A percentile compares a stretch with the other conserved stretches of the same genome.
phyloP scores from a whole-genome alignment of 805 yeast genomes.

The Yarrowia deformans region DNA sequence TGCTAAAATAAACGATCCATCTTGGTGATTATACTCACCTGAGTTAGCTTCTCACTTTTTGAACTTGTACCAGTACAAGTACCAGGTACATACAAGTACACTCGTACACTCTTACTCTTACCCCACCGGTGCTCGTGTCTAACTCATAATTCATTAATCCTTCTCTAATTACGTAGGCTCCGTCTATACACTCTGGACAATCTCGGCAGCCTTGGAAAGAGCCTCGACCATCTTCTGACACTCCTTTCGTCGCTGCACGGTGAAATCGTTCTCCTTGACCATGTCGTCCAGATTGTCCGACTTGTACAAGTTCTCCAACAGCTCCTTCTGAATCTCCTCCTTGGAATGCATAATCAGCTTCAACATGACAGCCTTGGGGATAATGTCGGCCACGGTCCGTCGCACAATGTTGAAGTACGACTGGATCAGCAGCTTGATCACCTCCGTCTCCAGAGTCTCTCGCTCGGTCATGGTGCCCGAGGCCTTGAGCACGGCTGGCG shows the following conservation, averaged over 20 bases:
- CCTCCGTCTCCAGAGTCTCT: constrained; percentile 96
- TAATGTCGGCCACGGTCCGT: constrained; percentile 89
- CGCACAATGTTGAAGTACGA: constrained; percentile 93
- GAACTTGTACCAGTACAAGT: no score
- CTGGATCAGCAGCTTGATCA: constrained; percentile 86
- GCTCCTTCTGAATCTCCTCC: constrained; percentile 87
- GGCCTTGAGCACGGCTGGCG: constrained; percentile 93
- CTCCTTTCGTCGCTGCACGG: constrained; percentile 93
- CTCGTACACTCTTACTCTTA: not conserved
- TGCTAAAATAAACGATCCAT: no score
- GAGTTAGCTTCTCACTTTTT: no score
- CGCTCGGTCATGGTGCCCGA: constrained; percentile 92
- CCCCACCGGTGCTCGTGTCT: not conserved
- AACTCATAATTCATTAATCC: constrained; percentile 35
- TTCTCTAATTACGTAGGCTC: constrained; percentile 5
- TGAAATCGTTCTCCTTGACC: constrained; percentile 88
- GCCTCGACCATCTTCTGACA: constrained; percentile 95
- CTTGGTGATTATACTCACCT: no score
- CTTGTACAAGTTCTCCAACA: constrained; percentile 85
- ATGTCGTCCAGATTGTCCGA: constrained; percentile 71
- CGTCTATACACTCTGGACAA: constrained; percentile 72
- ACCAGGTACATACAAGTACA: no score
- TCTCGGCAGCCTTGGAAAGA: constrained; percentile 85
- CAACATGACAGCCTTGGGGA: constrained; percentile 95
- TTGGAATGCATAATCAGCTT: constrained; percentile 85